A percentile compares a stretch with the other conserved stretches of the same genome.
These are phyloP conservation scores for Chaetomium strumarium DNA, from an alignment of 2,329 filamentous ascomycete species.

Conservation along the genomic window DNA sequence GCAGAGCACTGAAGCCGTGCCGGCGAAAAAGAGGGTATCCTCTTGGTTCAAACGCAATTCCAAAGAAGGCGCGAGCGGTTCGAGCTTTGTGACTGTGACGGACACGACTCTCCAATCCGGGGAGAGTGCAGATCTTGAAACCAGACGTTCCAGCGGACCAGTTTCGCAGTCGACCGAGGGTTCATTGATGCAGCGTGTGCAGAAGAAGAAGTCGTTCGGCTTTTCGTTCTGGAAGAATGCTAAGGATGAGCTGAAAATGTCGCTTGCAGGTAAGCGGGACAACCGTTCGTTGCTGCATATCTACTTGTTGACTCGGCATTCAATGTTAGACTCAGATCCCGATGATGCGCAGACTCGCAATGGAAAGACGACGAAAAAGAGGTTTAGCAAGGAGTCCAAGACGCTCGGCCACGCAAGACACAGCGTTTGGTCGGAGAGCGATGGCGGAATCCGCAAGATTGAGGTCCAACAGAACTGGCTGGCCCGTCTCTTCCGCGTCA, in stretches of 20 bases:
- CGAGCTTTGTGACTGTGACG: constrained; percentile 15
- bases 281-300: neutral
- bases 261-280: constrained; percentile 37
- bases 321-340: constrained; percentile 28
- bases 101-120: constrained; percentile 18
- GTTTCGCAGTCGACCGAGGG: constrained; percentile 2
- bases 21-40: constrained; percentile 39
- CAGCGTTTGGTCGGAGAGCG: constrained; percentile 31
- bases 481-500: constrained; percentile 80
- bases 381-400: constrained; percentile 17
- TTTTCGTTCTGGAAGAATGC: constrained; percentile 51
- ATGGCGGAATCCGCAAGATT: constrained; percentile 47
- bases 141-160: constrained; percentile 2
- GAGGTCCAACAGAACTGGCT: constrained; percentile 79
- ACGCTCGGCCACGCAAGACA: constrained; percentile 18
- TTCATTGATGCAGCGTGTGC: neutral
- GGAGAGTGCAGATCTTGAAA: constrained; percentile 4
- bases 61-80: constrained; percentile 30
- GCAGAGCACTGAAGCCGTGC: constrained; percentile 19
- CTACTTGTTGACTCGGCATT: constrained; percentile 16
- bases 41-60: constrained; percentile 48
- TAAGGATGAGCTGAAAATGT: constrained; percentile 39
- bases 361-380: constrained; percentile 22
- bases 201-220: constrained; percentile 46
- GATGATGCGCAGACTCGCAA: constrained; percentile 25